A percentile compares a stretch with the other conserved stretches of the same genome.
These are phyloP conservation scores for Ballota nigra DNA, from an alignment of 257 asterid species.

Conservation along the genomic window DNA sequence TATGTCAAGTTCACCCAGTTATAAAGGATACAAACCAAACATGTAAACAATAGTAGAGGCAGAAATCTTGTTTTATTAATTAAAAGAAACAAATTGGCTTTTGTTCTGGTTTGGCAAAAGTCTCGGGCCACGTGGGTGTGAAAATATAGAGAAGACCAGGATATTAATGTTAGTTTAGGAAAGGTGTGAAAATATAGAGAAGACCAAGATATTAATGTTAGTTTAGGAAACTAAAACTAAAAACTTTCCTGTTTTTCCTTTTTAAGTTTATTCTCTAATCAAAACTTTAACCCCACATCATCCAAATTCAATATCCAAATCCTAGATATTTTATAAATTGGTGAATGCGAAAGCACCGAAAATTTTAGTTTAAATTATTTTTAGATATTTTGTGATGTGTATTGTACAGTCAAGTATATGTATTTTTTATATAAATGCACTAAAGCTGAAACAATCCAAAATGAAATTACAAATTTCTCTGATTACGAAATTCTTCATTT, in stretches of 20 bases:
- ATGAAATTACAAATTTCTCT: background rate
- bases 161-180: no score
- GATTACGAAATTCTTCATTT: background rate
- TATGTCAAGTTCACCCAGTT: background rate
- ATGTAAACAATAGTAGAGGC: background rate
- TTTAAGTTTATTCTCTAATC: background rate
- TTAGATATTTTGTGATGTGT: background rate
- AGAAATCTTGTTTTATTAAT: background rate
- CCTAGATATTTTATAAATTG: background rate
- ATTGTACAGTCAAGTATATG: background rate
- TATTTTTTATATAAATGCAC: no score
- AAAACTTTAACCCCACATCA: background rate
- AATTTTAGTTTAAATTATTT: background rate
- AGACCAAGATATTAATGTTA: background rate
- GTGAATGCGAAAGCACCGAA: background rate
- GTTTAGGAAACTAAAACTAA: background rate
- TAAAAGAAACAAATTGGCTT: background rate
- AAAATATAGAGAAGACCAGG: no score
- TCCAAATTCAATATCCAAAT: background rate
- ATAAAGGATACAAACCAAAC: background rate
- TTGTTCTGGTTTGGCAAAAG: background rate
- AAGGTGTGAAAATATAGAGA: no score
- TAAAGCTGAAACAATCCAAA: background rate
- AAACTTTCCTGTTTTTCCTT: background rate
- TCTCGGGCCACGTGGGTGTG: background rate